phyloP scores from a whole-genome alignment of 2,329 filamentous ascomycete species.

The Neoscytalidium dimidiatum region DNA sequence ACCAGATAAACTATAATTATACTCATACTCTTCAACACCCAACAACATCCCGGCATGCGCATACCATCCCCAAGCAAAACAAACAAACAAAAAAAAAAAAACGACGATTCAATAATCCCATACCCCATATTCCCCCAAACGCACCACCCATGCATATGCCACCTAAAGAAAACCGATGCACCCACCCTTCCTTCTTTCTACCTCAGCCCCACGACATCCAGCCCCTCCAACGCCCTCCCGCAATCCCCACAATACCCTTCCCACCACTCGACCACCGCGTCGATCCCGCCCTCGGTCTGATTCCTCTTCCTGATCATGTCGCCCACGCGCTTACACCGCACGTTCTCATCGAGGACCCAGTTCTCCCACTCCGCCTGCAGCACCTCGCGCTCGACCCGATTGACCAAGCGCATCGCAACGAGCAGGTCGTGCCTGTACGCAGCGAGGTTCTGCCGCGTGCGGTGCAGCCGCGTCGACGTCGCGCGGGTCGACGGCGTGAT shows the following conservation, averaged over 20 bases:
- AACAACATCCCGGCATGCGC: not conserved
- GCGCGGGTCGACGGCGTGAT: slow-evolving; percentile 25
- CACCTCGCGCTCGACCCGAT: slow-evolving; percentile 84
- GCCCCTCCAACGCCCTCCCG: slow-evolving; percentile 34
- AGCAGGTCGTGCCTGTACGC: slow-evolving; percentile 86
- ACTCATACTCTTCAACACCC: not conserved
- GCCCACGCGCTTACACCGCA: slow-evolving; percentile 68
- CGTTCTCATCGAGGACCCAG: slow-evolving; percentile 80
- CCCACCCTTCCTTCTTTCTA: not conserved
- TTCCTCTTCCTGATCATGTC: slow-evolving; percentile 48
- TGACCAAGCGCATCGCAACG: slow-evolving; percentile 87
- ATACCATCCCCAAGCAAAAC: not conserved
- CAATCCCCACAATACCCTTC: slow-evolving; percentile 66
- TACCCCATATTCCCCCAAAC: not conserved
- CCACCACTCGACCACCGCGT: slow-evolving; percentile 55
- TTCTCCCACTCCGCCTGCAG: slow-evolving; percentile 88
- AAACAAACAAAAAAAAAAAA: too few species aligned
- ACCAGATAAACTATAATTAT: too few species aligned
- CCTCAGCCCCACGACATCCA: slow-evolving; percentile 9
- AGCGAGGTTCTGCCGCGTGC: slow-evolving; percentile 80
- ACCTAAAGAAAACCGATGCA: too few species aligned
- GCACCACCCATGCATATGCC: not conserved
- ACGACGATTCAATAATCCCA: not conserved
- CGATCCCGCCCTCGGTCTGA: slow-evolving; percentile 29
- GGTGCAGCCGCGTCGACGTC: slow-evolving; percentile 58